Evolutionary conservation across 106 monocot species (phyloP).

Genomic region (Dendrobium chrysotoxum): DNA sequence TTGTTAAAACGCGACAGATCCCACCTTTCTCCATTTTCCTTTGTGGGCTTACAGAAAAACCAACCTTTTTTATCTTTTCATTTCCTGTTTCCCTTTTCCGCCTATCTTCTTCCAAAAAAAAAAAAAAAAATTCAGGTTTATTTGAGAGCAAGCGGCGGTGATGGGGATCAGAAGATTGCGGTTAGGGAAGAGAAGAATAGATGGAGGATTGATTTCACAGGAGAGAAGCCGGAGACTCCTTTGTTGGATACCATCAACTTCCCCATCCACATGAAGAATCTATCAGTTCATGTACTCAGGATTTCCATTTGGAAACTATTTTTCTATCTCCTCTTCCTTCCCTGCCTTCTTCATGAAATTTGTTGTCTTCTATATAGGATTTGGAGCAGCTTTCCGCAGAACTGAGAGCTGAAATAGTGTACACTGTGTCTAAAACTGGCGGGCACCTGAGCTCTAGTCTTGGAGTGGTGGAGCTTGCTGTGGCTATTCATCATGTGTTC

Average conservation of each 20-base stretch:
- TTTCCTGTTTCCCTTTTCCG: no score
- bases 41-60: neutral
- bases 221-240: slow-evolving; percentile 71
- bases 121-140: slow-evolving; percentile 38
- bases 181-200: slow-evolving; percentile 26
- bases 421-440: slow-evolving; percentile 62
- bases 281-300: slow-evolving; percentile 33
- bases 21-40: neutral
- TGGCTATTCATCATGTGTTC: slow-evolving; percentile 87
- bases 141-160: slow-evolving; percentile 22
- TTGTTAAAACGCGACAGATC: neutral
- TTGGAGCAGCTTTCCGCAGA: slow-evolving; percentile 75
- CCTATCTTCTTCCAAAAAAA: neutral
- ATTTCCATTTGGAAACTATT: neutral
- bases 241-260: slow-evolving; percentile 75
- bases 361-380: slow-evolving; percentile 24
- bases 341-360: neutral
- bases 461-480: slow-evolving; percentile 78
- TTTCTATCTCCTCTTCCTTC: neutral
- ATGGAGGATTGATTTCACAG: slow-evolving; percentile 50
- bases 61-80: neutral
- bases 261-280: slow-evolving; percentile 86
- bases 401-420: slow-evolving; percentile 66
- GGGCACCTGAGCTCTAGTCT: slow-evolving; percentile 79
- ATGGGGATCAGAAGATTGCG: slow-evolving; percentile 20